Base-by-base conservation (phyloP, 352 stramenopile species). In the Phytophthora colocasiae region DNA sequence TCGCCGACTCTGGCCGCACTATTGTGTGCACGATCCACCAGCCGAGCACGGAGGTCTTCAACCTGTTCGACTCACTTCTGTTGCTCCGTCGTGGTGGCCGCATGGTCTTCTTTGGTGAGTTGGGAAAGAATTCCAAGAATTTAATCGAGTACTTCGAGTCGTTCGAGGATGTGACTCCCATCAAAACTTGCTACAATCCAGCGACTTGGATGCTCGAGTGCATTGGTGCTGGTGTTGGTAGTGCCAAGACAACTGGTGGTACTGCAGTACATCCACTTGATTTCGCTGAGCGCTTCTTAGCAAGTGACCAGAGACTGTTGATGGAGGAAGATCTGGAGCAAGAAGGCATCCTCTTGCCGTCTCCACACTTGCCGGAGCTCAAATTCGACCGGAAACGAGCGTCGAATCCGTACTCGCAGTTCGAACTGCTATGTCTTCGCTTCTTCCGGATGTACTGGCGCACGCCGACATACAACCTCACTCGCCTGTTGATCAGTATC, bases 391-490 rank as follows among this genome's bases (percentile, higher is more conserved):
- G 15, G 11, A 87, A 81, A 66, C 71, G 71, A 8, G 77, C 76
- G 1, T 71, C 73, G 0, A 56, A 46, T 3, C 11, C 52, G 15
- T 57, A 57, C 17, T 34, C 53, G 3, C 56, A 85, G 57, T 46
- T 86, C 43, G 24, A 70, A 66, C 22, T 75, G 39, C 57, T 85
- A 19, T 63, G 62, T 27, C 66, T 56, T 22, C 71, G 77, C 7
- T 79, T 71, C 57, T 70, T 78, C 36, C 65, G 95, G 92, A 56
- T 54, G 47, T 79, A 79, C 53, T 97, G 79, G 80, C 76, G 91
- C 24, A 90, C 77, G 10, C 83, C 89, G 19, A 74, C 74, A 43
- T 97, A 97, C 72, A 96, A 95, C 73, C 55, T 89, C 14, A 80
- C 81, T 1, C 79, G 90, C 9, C 63, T 92, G 60, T 50, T 92